phyloP scores from a whole-genome alignment of 352 stramenopile species.

The Phytophthora uliginosa region DNA sequence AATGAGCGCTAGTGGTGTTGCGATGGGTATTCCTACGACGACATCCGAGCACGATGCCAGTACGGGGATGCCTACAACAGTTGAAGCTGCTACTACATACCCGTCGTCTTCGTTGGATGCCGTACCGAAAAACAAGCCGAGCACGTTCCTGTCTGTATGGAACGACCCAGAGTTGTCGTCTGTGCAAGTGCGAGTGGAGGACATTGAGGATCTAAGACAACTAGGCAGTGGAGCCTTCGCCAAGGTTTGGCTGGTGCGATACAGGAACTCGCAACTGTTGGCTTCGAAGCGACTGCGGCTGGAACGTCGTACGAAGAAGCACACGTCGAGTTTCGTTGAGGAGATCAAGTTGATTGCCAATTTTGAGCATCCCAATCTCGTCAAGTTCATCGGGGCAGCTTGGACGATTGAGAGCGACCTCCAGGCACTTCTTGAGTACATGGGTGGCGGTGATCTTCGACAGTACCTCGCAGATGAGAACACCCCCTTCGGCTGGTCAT shows the following conservation, averaged over 20 bases:
- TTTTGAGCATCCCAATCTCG: conserved; percentile 57
- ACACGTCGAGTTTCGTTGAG: conserved; percentile 47
- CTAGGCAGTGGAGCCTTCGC: conserved; percentile 40
- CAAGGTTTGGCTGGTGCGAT: conserved; percentile 40
- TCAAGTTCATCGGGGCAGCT: conserved; percentile 49
- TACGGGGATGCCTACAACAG: conserved; percentile 19
- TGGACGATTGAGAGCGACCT: conserved; percentile 55
- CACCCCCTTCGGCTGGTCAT: conserved; percentile 25
- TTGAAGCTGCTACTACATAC: conserved; percentile 9
- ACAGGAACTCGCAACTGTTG: conserved; percentile 35
- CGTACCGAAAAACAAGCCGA: conserved; percentile 15
- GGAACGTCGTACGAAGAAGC: conserved; percentile 34
- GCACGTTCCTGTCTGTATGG: conserved; percentile 38
- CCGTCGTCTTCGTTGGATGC: conserved; percentile 6
- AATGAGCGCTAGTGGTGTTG: conserved; percentile 28
- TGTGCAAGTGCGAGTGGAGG: conserved; percentile 36
- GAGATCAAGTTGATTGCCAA: conserved; percentile 58
- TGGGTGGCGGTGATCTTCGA: conserved; percentile 50
- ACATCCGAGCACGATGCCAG: conserved; percentile 6
- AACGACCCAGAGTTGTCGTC: conserved; percentile 36
- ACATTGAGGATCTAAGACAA: conserved; percentile 39
- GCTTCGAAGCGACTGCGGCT: conserved; percentile 40
- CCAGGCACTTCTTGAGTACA: conserved; percentile 50
- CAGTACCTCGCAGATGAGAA: conserved; percentile 25
- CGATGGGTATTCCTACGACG: conserved; percentile 28